Evolutionary conservation across 192 early-diverging fungal genomes (phyloP), one percentile per base, ranked within the genome.

Genomic region (Coemansia sp.): DNA sequence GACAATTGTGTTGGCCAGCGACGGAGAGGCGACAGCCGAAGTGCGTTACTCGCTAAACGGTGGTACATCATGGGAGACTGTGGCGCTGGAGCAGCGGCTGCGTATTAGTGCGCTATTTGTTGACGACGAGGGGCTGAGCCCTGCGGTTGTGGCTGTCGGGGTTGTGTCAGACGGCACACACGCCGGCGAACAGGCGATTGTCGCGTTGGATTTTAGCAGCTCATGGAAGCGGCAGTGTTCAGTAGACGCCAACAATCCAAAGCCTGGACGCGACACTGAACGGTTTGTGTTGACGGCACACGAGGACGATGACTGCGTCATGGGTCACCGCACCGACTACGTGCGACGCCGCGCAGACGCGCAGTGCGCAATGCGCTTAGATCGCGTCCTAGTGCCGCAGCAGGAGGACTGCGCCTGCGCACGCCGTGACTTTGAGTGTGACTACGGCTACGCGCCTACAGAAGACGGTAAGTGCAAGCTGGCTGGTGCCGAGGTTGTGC

Each of bases 351-450:
- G 94, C 63, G 75, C 84, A 21, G 76, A 87, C 52, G 89, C 90
- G 2, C 78, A 89, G 20, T 98, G 97, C 76, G 88, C 85, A 55
- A 82, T 96, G 36, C 87, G 86, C 0, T 84, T 87, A 31, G 88
- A 85, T 67, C 78, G 85, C 23, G 83, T 90, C 32, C 77, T 87
- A 19, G 57, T 63, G 23, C 84, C 88, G 24, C 85, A 83, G 6
- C 70, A 85, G 23, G 76, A 78, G 20, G 71, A 79, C 51, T 98
- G 97, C 70, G 66, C 72, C 8, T 98, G 97, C 80, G 85, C 90
- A 0, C 81, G 72, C 22, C 83, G 85, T 53, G 97, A 98, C 77
- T 98, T 88, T 75, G 97, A 97, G 78, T 98, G 97, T 72, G 95
- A 98, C 75, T 90, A 86, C 64, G 88, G 93, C 69, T 97, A 86